Conservation (phyloP, 2,329 filamentous ascomycete genomes). For the Fusarium napiforme region DNA sequence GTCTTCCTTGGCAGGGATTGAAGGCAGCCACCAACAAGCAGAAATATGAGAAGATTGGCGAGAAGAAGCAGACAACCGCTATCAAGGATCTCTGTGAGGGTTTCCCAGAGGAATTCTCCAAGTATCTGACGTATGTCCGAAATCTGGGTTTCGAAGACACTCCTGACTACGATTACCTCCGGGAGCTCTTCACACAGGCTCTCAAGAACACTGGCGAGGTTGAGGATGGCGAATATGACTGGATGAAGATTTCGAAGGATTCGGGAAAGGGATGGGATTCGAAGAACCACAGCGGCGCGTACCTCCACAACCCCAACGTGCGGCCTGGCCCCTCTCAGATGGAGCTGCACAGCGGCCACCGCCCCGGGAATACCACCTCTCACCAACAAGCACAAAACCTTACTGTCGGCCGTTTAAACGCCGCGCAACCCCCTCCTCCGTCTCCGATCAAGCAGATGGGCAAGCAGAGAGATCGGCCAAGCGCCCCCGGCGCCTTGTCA, state of each 20-base stretch:
- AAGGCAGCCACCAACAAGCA: conserved; percentile 87
- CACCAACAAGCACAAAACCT: conserved; percentile 72
- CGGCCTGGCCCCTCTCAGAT: conserved; percentile 85
- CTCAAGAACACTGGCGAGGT: conserved; percentile 94
- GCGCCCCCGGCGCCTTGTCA: conserved; percentile 77
- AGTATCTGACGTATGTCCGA: conserved; percentile 96
- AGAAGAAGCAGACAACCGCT: conserved; percentile 98
- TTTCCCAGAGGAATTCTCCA: conserved; percentile 97
- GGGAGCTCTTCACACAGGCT: conserved; percentile 95
- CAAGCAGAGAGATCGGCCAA: conserved; percentile 80
- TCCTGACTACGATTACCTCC: conserved; percentile 97
- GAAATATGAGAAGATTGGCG: conserved; percentile 99
- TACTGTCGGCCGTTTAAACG: conserved; percentile 91
- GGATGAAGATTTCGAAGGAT: conserved; percentile 94
- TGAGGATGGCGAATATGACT: conserved; percentile 98
- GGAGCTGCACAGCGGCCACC: conserved; percentile 81
- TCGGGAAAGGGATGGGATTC: conserved; percentile 88
- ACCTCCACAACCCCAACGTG: conserved; percentile 80
- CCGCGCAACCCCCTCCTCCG: conserved; percentile 88
- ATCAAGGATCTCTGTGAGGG: conserved; percentile 98
- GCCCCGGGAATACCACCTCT: conserved; percentile 72
- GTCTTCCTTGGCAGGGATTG: conserved; percentile 77
- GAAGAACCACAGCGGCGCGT: conserved; percentile 71
- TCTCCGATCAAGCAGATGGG: conserved; percentile 85
- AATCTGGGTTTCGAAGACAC: conserved; percentile 99